These are phyloP conservation scores for Acer campestre DNA, from an alignment of 345 rosid species.

Conservation along the genomic window DNA sequence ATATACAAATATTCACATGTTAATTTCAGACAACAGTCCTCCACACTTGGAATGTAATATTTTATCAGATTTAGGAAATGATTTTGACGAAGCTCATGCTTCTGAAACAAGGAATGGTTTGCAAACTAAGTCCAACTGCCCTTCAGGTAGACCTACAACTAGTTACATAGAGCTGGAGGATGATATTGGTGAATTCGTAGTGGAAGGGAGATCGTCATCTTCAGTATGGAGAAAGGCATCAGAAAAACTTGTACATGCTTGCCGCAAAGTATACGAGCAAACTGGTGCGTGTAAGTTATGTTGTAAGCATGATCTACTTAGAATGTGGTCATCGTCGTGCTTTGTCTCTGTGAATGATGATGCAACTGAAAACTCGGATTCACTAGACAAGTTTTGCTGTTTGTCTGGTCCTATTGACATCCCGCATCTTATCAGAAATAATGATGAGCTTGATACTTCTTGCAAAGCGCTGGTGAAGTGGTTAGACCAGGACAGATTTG, in stretches of 20 bases:
- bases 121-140: not conserved
- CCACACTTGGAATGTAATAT: slow-evolving; percentile 28
- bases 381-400: slow-evolving; percentile 37
- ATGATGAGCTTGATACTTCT: slow-evolving; percentile 27
- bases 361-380: slow-evolving; percentile 16
- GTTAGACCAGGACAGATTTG: slow-evolving; percentile 45
- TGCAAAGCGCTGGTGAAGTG: slow-evolving; percentile 32
- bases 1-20: slow-evolving; percentile 25
- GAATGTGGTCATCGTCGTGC: slow-evolving; percentile 27
- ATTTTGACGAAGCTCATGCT: slow-evolving; percentile 7
- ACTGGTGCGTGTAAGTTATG: slow-evolving; percentile 31
- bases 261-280: slow-evolving; percentile 20
- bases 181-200: slow-evolving; percentile 39
- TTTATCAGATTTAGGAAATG: slow-evolving; percentile 2
- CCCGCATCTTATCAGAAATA: slow-evolving; percentile 12
- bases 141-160: slow-evolving; percentile 3
- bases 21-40: slow-evolving; percentile 28
- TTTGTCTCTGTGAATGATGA: slow-evolving; percentile 13
- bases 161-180: slow-evolving; percentile 18
- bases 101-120: slow-evolving; percentile 11
- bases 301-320: slow-evolving; percentile 32
- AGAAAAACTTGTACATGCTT: slow-evolving; percentile 30
- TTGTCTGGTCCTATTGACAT: slow-evolving; percentile 16
- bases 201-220: slow-evolving; percentile 38
- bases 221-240: slow-evolving; percentile 41